A percentile compares a stretch with the other conserved stretches of the same genome.
Evolutionary conservation across 1,284 basidiomycete genomes (phyloP).

Genomic region (Pseudozyma thailandica): DNA sequence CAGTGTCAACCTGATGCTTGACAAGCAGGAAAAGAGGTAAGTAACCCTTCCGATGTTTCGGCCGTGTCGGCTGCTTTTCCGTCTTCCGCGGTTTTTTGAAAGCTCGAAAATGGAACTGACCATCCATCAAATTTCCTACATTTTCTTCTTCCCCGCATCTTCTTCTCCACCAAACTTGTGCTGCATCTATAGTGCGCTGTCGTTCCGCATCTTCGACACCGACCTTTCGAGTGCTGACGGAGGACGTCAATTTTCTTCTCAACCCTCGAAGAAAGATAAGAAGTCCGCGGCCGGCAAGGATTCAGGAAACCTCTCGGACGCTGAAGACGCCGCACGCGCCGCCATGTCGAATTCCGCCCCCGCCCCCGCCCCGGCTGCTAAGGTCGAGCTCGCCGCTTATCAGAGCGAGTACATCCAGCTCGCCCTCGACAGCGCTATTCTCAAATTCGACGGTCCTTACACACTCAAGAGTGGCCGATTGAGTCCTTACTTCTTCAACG

Average conservation of each 20-base stretch:
- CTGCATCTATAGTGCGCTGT: conserved; percentile 54
- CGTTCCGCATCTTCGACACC: conserved; percentile 62
- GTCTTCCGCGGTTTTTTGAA: conserved; percentile 8
- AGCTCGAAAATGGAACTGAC: conserved; percentile 19
- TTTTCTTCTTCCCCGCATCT: conserved; percentile 3
- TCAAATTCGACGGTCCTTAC: conserved; percentile 66
- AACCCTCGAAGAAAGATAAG: conserved; percentile 31
- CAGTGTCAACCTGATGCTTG: conserved; percentile 66
- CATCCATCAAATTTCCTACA: conserved; percentile 6
- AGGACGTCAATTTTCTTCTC: conserved; percentile 57
- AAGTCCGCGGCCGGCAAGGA: conserved; percentile 18
- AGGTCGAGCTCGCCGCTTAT: conserved; percentile 54
- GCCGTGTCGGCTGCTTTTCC: conserved; percentile 2
- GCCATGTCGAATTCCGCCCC: conserved; percentile 16
- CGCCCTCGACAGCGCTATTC: conserved; percentile 57
- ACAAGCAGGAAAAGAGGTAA: conserved; percentile 67
- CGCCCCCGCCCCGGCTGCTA: conserved; percentile 9
- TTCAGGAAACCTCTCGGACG: conserved; percentile 30
- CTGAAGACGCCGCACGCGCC: conserved; percentile 43
- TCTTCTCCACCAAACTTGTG: background rate
- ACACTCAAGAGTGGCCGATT: conserved; percentile 83
- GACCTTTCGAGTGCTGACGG: conserved; percentile 60
- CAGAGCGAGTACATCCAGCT: conserved; percentile 65
- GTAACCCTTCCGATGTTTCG: conserved; percentile 4
- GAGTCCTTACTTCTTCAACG: conserved; percentile 98